These are phyloP conservation scores for Solanum dulcamara DNA, from an alignment of 257 asterid genomes.

Conservation along the genomic window DNA sequence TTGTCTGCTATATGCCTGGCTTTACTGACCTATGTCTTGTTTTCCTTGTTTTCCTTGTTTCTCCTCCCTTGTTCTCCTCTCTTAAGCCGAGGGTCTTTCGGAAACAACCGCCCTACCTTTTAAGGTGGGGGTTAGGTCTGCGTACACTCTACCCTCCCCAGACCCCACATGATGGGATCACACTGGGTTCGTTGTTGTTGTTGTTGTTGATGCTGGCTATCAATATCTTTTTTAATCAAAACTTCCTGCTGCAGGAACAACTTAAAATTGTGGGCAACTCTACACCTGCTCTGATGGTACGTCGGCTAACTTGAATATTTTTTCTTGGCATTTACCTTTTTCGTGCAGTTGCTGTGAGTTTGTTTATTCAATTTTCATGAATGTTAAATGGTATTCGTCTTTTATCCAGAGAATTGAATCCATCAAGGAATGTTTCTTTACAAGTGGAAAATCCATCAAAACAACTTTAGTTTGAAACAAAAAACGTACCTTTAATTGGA, in stretches of 20 bases:
- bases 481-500: no score
- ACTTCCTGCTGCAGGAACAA: slow-evolving; percentile 8
- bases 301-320: background rate
- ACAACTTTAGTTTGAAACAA: no score
- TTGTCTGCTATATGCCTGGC: no score
- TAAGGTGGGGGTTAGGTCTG: no score
- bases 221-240: background rate
- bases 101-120: no score
- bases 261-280: background rate
- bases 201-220: background rate
- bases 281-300: background rate
- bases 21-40: no score
- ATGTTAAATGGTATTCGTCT: background rate
- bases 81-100: no score
- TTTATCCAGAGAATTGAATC: background rate
- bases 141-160: no score
- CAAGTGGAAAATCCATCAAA: background rate
- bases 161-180: no score
- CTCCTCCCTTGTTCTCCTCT: no score
- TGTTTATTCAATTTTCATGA: background rate
- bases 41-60: no score
- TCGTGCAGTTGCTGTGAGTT: background rate
- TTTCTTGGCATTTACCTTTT: background rate
- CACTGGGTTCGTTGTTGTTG: no score
- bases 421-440: background rate